Base-by-base conservation (phyloP, 208 protist genomes). In the Trypanosoma vivax region DNA sequence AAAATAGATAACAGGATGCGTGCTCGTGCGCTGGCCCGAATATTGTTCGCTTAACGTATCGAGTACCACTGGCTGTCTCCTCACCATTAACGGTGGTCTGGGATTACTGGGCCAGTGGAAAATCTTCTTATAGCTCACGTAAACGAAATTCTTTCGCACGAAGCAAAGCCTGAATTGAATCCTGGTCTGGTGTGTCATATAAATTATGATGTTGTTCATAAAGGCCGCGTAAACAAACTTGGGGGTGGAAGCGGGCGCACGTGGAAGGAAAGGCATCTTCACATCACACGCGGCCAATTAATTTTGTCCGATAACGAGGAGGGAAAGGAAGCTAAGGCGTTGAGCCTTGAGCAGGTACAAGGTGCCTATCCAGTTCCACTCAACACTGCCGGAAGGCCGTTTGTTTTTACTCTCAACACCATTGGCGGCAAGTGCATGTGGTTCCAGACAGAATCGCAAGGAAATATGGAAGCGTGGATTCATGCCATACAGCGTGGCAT, bases 381-480 rank as follows among this genome's bases (percentile, higher is more conserved):
- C 33, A 60, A 57, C 3, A 79, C 73, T 5, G 76, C 71, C 6
- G 80, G 78, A 38, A 66, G 65, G n/a, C 72, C 85, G 23, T 77
- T 84, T 65, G 83, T 91, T 21, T 91, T 91, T 56, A 76, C 79
- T 0, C 59, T 91, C 3, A 86, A 91, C 53, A 91, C 83, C 2
- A 70, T 79, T 2, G 79, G 79, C 9, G 83, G 83, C 3, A 91
- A 91, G 62, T 87, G 76, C 2, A 91, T 91, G 83, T 91, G 83
- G 79, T 85, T 91, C 40, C 72, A 88, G 50, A 76, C 77, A 0
- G 60, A 46, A 27, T 80, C 83, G 11, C 67, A 76, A n/a, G 71
- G 80, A 42, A 68, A 66, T 23, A 91, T 91, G 83, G 74, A 91
- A 38, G 71, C 70, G 43, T 91, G 83, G 83, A 83, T 91, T 54